Conservation (phyloP, 495 filamentous ascomycete genomes). For the Cercophora newfieldiana region DNA sequence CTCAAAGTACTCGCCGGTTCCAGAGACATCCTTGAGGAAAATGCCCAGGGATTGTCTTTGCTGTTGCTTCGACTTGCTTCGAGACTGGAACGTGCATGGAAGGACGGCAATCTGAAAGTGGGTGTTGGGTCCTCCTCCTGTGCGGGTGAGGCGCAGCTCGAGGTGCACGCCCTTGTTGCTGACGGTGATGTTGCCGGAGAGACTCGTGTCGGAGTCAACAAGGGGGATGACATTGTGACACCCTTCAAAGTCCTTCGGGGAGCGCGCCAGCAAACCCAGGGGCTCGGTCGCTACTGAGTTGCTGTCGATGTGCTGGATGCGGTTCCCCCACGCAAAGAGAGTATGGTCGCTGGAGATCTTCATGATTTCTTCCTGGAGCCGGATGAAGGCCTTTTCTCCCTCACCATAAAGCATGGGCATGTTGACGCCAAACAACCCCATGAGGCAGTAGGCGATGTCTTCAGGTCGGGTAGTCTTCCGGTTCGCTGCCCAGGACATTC, state of each 20-base stretch:
- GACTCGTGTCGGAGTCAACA: not conserved
- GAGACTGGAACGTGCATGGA: too few species aligned
- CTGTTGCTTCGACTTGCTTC: too few species aligned
- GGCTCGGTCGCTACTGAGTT: not conserved
- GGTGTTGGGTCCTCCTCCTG: not conserved
- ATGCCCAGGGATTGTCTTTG: too few species aligned
- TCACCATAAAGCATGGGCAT: too few species aligned
- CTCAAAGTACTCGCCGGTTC: too few species aligned
- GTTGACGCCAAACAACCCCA: constrained; percentile 23
- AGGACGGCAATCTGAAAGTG: not conserved
- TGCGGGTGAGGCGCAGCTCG: not conserved
- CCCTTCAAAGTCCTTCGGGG: not conserved
- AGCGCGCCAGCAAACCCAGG: not conserved
- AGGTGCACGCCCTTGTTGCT: not conserved
- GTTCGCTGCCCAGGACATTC: constrained; percentile 21
- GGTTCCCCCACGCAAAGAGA: constrained; percentile 21
- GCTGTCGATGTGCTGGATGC: not conserved
- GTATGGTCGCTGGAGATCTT: constrained; percentile 10
- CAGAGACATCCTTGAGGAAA: too few species aligned
- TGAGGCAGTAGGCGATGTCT: constrained; percentile 21
- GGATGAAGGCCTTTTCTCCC: constrained; percentile 16
- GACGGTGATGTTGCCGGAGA: too few species aligned
- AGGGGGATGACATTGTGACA: not conserved
- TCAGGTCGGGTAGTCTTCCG: constrained; percentile 18
- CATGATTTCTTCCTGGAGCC: constrained; percentile 20